A percentile compares a stretch with the other conserved stretches of the same genome.
These are phyloP conservation scores for Hortiboletus campestris DNA, from an alignment of 768 basidiomycete species.

Conservation along the genomic window DNA sequence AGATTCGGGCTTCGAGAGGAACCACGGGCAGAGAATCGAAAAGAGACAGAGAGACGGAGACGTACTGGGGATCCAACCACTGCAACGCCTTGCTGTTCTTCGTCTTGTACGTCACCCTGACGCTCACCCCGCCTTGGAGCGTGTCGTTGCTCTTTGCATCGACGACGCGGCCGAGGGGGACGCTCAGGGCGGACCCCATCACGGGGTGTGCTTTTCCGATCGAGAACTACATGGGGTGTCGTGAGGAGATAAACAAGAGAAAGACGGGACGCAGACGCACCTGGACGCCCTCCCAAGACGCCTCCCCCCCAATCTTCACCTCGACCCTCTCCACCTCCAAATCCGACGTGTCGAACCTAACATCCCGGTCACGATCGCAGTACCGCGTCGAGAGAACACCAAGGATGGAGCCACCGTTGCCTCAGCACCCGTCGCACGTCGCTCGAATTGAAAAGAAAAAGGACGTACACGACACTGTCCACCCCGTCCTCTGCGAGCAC, in stretches of 20 bases:
- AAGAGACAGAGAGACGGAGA: not conserved
- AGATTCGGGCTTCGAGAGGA: too few species aligned
- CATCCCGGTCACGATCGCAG: not conserved
- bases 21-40: too few species aligned
- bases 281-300: conserved; percentile 39
- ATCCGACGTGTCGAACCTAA: conserved; percentile 73
- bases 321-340: conserved; percentile 56
- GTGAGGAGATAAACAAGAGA: too few species aligned
- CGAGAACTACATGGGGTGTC: conserved; percentile 40
- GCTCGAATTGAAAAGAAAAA: not conserved
- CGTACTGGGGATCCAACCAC: conserved; percentile 79
- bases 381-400: too few species aligned
- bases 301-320: conserved; percentile 42
- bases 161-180: conserved; percentile 48
- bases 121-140: conserved; percentile 32
- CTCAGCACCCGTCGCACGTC: not conserved
- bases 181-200: conserved; percentile 72
- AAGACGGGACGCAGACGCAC: conserved; percentile 35
- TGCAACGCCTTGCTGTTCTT: conserved; percentile 79
- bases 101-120: conserved; percentile 68
- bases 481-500: conserved; percentile 50
- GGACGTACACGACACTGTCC: conserved; percentile 56
- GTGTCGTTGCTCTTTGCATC: conserved; percentile 12
- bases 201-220: conserved; percentile 57
- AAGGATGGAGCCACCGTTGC: not conserved